These are phyloP conservation scores for Ogataea sp. DNA, from an alignment of 805 yeast species.

Conservation along the genomic window DNA sequence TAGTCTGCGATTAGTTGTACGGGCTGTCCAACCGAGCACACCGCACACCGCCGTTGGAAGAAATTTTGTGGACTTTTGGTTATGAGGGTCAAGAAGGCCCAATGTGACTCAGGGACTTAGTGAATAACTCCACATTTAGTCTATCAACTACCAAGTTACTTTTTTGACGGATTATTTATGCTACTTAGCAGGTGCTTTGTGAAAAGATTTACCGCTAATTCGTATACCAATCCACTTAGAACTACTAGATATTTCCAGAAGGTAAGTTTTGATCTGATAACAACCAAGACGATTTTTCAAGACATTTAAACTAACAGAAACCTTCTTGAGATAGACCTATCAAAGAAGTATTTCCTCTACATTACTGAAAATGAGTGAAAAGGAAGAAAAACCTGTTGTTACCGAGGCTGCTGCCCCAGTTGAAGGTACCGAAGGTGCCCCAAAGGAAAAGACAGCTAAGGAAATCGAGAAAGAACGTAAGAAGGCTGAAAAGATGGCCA, in stretches of 20 bases:
- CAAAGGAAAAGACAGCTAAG: slow-evolving; percentile 46
- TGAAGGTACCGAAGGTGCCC: slow-evolving; percentile 47
- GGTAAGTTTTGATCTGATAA: background rate
- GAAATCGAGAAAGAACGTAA: slow-evolving; percentile 63
- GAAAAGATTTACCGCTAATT: background rate
- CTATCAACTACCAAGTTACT: background rate
- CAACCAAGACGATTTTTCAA: too few species aligned
- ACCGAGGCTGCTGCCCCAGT: slow-evolving; percentile 19
- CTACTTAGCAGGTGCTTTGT: background rate
- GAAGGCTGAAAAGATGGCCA: slow-evolving; percentile 48
- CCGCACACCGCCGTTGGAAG: background rate
- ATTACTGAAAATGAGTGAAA: slow-evolving; percentile 17
- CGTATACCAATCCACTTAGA: background rate
- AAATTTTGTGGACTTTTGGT: background rate
- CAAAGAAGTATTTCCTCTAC: background rate
- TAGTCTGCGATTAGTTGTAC: too few species aligned
- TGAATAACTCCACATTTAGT: background rate
- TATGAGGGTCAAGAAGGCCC: background rate
- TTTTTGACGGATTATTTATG: background rate
- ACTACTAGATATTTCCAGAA: background rate
- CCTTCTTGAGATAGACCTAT: too few species aligned
- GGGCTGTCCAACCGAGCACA: too few species aligned
- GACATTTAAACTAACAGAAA: too few species aligned
- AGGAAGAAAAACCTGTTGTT: slow-evolving; percentile 12
- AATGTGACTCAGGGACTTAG: background rate